These are phyloP conservation scores for Cyclotella kingstonii DNA, from an alignment of 108 stramenopile species.

Conservation along the genomic window DNA sequence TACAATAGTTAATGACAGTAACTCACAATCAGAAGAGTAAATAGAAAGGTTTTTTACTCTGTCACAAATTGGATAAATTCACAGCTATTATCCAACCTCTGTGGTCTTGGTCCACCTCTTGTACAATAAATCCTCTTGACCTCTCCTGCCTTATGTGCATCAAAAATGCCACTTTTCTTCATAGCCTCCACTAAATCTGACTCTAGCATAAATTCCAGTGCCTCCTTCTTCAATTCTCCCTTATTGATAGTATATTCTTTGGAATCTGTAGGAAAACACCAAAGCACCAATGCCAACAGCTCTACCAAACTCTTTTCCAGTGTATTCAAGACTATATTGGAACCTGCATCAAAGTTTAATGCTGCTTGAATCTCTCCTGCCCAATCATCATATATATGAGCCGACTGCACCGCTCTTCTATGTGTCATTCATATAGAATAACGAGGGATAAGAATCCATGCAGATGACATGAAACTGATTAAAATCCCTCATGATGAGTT, in stretches of 20 bases:
- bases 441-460: too few relatives aligned
- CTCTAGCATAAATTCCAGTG: slow-evolving; percentile 47
- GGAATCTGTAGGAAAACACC: slow-evolving; percentile 61
- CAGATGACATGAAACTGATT: too few relatives aligned
- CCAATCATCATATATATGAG: too few relatives aligned
- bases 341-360: too few relatives aligned
- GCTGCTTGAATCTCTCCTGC: too few relatives aligned
- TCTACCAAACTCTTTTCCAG: too few relatives aligned
- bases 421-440: too few relatives aligned
- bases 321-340: too few relatives aligned
- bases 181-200: slow-evolving; percentile 51
- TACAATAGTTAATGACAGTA: too few relatives aligned
- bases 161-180: slow-evolving; percentile 67
- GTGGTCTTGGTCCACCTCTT: slow-evolving; percentile 75
- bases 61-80: slow-evolving; percentile 5
- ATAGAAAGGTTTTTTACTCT: not conserved
- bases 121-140: slow-evolving; percentile 86
- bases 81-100: slow-evolving; percentile 32
- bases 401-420: too few relatives aligned
- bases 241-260: slow-evolving; percentile 60
- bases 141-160: slow-evolving; percentile 55
- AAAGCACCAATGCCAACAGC: slow-evolving; percentile 68
- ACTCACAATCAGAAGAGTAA: not conserved
- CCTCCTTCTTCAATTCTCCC: slow-evolving; percentile 31
- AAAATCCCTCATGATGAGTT: too few relatives aligned